Evolutionary conservation across 768 basidiomycete species (phyloP).

Genomic region (Trametes cinnabarina): DNA sequence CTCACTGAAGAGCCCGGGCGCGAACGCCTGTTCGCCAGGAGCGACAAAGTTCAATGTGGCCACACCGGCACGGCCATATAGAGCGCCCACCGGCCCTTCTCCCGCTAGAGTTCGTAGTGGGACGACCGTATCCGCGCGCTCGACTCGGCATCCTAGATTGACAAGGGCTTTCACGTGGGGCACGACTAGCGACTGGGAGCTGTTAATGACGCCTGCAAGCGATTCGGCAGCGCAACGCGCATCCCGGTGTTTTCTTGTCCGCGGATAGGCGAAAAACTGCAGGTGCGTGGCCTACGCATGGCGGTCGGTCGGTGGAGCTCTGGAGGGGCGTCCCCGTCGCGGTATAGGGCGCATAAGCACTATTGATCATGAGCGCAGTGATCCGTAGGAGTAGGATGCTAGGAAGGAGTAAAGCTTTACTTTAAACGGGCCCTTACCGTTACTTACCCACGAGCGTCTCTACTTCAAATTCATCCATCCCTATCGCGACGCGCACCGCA

Average conservation of each 20-base stretch:
- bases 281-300: background rate
- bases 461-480: slow-evolving; percentile 2
- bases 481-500: background rate
- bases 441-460: slow-evolving; percentile 1
- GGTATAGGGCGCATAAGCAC: too few relatives aligned
- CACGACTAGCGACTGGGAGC: background rate
- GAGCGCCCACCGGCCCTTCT: background rate
- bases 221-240: background rate
- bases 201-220: background rate
- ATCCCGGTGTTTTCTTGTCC: background rate
- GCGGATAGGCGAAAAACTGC: background rate
- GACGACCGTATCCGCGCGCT: background rate
- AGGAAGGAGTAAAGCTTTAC: too few relatives aligned
- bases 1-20: background rate
- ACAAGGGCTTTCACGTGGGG: background rate
- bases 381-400: too few relatives aligned
- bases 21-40: background rate
- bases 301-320: too few relatives aligned
- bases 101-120: slow-evolving; percentile 1
- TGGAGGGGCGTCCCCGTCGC: too few relatives aligned
- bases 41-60: slow-evolving; percentile 1
- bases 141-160: slow-evolving; percentile 6
- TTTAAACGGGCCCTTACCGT: too few relatives aligned
- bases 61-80: background rate
- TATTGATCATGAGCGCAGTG: too few relatives aligned